Base-by-base conservation (phyloP, 257 asterid species). In the Solanum chiquidenum region DNA sequence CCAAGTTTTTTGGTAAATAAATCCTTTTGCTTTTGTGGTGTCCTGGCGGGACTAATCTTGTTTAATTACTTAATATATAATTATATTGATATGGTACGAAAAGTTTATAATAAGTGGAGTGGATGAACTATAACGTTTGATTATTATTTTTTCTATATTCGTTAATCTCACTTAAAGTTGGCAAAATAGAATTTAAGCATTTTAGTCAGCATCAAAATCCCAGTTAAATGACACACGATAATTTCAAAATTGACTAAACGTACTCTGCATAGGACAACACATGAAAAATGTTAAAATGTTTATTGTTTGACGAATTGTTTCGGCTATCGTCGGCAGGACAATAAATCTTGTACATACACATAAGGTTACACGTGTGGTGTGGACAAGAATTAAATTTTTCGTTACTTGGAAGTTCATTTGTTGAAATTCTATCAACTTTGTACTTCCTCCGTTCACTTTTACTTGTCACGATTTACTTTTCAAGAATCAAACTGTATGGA, bases 401-500 rank as follows among this genome's bases (percentile, higher is more conserved):
- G 11, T 7, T 55, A 55, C 25, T 55, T 55, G 25, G 7, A 55
- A 55, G 64, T 55, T 55, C 64, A 55, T 55, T 55, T 3, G 64
- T 18, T 55, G 64, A 55, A 55, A 55, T 18, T 55, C 64, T 20
- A 55, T 4, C 64, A 18, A 55, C 11, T 55, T 55, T 55, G 3
- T 49, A 0, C 0, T 52, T 0, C 0, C 60, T 14, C 8, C 0
- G 1, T 16, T 52, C 3, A 52, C 8, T 52, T 14, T 52, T 52
- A 52, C 21, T 14, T 0, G 21, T 49, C 60, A 49, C 3, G 8
- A 5, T 49, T 49, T 14, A 18, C 0, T 52, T 52, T 1, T 52
- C 4, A 16, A 52, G 21, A 16, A 52, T 52, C 1, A 52, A 52
- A 5, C 0, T 6, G 23, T 2, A 52, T 52, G 4, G 9, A 52